Base-by-base conservation (phyloP, 2,329 filamentous ascomycete species). In the Magnaporthiopsis incrustans region DNA sequence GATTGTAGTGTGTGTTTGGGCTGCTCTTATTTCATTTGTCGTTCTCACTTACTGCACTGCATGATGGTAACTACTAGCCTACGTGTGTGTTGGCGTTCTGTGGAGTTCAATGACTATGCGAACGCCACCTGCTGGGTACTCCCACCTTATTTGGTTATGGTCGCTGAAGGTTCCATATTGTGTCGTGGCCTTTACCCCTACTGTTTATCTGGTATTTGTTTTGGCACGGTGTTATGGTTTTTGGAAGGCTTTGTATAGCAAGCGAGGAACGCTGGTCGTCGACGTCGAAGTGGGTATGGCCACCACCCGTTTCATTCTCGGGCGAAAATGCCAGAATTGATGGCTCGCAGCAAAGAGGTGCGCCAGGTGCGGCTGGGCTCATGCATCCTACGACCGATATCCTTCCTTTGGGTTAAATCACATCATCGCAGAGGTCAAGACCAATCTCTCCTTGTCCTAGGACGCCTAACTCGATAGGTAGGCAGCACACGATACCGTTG, bases 1-100 rank as follows among this genome's bases (percentile, higher is more conserved):
- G 76, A 70, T 44, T 27, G 26, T 14, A 5, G n/a, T 63, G 60
- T 33, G 15, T 33, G n/a, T 57, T 61, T 44, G 58, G 15, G 26
- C 18, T 58, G 30, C 25, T 15, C 27, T 26, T 30, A 6, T 27
- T 57, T 64, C 25, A 56, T n/a, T 63, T 44, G 53, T 12, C 38
- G 38, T 50, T 22, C 8, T 1, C 38, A 50, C 11, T 3, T 18
- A 5, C 22, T 50, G 38, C 38, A 5, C 38, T 4, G 18, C 3
- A 18, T 50, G 1, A 60, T 26, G 18, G 8, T 12, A 25, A 15
- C 1, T 8, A 22, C 2, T 18, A 1, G 18, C 15, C 18, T 18
- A 18, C 4, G 15, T 3, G 5, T 1, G 18, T 14, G 33, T 35
- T 50, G 38, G 38, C 3, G 38, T 50, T 22, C 10, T 50, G 15